Conservation (phyloP, 306 rosid genomes). For the Potentilla sterilis region DNA sequence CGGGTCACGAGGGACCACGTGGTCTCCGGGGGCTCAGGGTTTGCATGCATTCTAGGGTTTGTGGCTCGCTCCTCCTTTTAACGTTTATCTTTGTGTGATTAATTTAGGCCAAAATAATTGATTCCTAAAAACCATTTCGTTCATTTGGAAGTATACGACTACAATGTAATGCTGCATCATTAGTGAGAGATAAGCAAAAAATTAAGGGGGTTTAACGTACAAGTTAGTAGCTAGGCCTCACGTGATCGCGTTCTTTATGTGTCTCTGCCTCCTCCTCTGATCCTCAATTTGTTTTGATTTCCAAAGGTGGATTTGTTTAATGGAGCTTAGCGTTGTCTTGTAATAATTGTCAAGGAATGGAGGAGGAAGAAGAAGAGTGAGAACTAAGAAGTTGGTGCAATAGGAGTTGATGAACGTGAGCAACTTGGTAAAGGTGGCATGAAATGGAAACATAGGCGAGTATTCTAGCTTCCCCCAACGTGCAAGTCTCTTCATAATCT, state of each 20-base stretch:
- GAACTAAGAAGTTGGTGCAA: not conserved
- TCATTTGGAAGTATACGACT: conserved; percentile 25
- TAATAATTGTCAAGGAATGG: conserved; percentile 9
- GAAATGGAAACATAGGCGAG: not conserved
- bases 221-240: conserved; percentile 32
- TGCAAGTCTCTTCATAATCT: not conserved
- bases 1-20: conserved; percentile 43
- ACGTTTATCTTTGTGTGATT: not conserved
- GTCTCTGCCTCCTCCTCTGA: not conserved
- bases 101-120: not conserved
- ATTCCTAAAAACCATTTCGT: no score
- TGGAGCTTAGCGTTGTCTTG: conserved; percentile 8
- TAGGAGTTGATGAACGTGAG: not conserved
- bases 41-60: not conserved
- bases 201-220: conserved; percentile 19
- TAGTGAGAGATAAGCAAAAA: not conserved
- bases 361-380: not conserved
- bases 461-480: not conserved
- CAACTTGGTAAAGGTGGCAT: not conserved
- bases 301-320: conserved; percentile 1
- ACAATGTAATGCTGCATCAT: not conserved
- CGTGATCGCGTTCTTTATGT: conserved; percentile 28
- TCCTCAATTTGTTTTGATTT: not conserved
- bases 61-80: conserved; percentile 26
- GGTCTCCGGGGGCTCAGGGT: conserved; percentile 25